Base-by-base conservation (phyloP, 495 filamentous ascomycete genomes). In the Talaromyces nanjingensis region DNA sequence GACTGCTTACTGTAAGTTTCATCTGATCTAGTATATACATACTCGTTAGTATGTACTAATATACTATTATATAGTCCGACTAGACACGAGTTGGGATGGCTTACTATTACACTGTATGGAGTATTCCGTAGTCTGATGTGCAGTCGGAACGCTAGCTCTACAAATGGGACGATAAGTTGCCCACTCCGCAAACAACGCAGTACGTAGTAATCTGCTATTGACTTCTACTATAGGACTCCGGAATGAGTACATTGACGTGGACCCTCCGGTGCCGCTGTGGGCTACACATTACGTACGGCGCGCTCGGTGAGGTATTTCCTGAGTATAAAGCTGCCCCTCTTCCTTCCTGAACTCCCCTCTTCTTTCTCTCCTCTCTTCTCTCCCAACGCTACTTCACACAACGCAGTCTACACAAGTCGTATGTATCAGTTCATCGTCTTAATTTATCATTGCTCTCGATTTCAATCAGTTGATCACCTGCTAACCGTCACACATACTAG, bases 401-500 rank as follows among this genome's bases (percentile, higher is more conserved):
- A n/a, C 20, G 6, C 53, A 24, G 11, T 56, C 22, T 56, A 27
- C 6, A 8, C 22, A 56, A 29, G 22, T 56, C 18, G 27, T 27
- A 29, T 56, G 22, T 27, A 22, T 56, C 53, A 54, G 4, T 24
- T 14, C 9, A 25, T 24, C 24, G 4, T 12, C 22, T 4, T 12
- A 1, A 18, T 54, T 3, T 11, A 42, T 47, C 1, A 14, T 2
- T 53, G 18, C 18, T 54, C 9, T 24, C 11, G 9, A 3, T 14
- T 16, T 6, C 12, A 4, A 56, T 16, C 7, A 14, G 1, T 5
- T 16, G 11, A n/a, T 31, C 53, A 56, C 24, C 53, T 29, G 53
- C 53, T 56, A 56, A 56, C 53, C 27, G 24, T 56, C 27, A 25
- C 53, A 56, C 53, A 31, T 27, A 8, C 12, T 59, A 59, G 56